Conservation (phyloP, 257 asterid species). For the Solanum tarapatanum region DNA sequence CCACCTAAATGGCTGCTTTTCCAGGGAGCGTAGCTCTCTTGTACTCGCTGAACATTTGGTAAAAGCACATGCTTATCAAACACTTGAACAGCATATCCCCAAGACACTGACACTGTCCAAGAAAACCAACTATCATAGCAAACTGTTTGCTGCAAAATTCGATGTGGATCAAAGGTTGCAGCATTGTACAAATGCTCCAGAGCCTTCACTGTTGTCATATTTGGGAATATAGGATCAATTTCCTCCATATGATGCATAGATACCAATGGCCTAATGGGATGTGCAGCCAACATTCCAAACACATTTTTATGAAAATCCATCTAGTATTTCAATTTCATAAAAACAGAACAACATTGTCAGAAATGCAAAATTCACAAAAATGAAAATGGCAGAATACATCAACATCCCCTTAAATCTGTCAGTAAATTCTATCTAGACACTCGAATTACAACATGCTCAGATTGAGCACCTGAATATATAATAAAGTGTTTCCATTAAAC, state of each 20-base stretch:
- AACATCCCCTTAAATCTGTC: neutral
- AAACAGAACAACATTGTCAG: neutral
- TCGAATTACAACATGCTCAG: neutral
- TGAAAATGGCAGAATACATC: neutral
- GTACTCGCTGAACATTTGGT: slow-evolving; percentile 39
- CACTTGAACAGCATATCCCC: slow-evolving; percentile 81
- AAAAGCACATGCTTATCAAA: slow-evolving; percentile 31
- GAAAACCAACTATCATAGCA: slow-evolving; percentile 70
- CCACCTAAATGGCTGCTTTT: slow-evolving; percentile 16
- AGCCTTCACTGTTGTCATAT: slow-evolving; percentile 31
- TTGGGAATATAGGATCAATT: slow-evolving; percentile 54
- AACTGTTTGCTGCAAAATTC: slow-evolving; percentile 64
- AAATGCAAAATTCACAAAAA: neutral
- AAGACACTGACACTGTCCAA: slow-evolving; percentile 70
- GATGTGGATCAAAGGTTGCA: slow-evolving; percentile 37
- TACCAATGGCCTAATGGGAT: slow-evolving; percentile 49
- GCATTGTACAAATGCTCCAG: slow-evolving; percentile 45
- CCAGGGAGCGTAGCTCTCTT: slow-evolving; percentile 48
- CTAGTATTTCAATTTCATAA: slow-evolving; percentile 16
- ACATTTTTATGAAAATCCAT: slow-evolving; percentile 68
- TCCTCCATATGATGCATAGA: slow-evolving; percentile 59
- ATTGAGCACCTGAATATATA: neutral
- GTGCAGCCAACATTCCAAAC: slow-evolving; percentile 63
- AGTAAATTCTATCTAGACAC: neutral
- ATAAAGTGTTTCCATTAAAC: neutral